Percentiles rank a stretch among this genome's conserved stretches.
These are phyloP conservation scores for Hygrocybe coccinea DNA, from an alignment of 768 basidiomycete species.

Conservation along the genomic window DNA sequence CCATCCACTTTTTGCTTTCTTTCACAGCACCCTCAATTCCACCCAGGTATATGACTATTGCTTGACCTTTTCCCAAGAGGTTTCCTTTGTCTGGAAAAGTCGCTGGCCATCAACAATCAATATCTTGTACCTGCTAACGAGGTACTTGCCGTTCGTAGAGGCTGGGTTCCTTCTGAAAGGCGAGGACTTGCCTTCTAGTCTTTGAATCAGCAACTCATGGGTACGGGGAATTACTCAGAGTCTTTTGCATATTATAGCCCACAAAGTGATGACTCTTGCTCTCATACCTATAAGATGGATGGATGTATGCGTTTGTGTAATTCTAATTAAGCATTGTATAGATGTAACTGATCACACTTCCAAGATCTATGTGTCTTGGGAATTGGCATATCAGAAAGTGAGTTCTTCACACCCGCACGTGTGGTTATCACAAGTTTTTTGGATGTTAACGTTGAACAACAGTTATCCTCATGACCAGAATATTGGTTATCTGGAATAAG, in stretches of 20 bases:
- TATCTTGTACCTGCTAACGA: slow-evolving; percentile 10
- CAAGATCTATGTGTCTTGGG: slow-evolving; percentile 11
- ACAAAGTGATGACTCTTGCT: background rate
- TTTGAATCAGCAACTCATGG: no score
- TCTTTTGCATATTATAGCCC: background rate
- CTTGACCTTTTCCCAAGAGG: slow-evolving; percentile 1
- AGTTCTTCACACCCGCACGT: background rate
- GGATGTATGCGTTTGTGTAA: background rate
- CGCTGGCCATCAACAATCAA: background rate
- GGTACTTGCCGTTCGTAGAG: slow-evolving; percentile 10
- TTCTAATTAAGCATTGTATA: background rate
- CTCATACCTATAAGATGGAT: background rate
- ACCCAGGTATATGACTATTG: slow-evolving; percentile 3
- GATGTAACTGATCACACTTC: background rate
- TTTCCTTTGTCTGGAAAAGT: slow-evolving; percentile 5
- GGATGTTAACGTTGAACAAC: background rate
- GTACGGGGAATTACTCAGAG: no score
- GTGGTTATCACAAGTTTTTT: background rate
- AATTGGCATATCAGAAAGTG: slow-evolving; percentile 12
- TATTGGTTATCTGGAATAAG: slow-evolving; percentile 12
- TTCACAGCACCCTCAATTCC: background rate
- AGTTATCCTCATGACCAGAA: slow-evolving; percentile 15
- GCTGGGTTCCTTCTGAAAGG: slow-evolving; percentile 1
- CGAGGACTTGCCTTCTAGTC: background rate
- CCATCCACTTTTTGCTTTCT: background rate